phyloP scores from a whole-genome alignment of 2,329 filamentous ascomycete species.

The Clarireedia paspali region DNA sequence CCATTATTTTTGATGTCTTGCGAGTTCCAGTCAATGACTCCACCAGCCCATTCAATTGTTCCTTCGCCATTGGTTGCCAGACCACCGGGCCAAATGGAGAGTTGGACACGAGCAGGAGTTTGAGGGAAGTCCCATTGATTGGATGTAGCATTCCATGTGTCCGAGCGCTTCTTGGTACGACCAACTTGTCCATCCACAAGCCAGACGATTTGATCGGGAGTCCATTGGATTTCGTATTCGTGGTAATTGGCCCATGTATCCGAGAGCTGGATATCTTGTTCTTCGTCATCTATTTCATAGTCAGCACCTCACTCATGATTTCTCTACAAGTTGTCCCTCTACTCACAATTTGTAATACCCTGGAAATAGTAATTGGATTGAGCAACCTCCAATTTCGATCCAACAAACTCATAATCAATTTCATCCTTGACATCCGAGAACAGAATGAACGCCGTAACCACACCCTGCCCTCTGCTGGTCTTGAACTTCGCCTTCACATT shows the following conservation, averaged over 20 bases:
- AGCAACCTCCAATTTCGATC: slow-evolving; percentile 64
- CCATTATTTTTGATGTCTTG: slow-evolving; percentile 72
- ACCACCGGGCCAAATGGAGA: slow-evolving; percentile 95
- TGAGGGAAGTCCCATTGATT: slow-evolving; percentile 85
- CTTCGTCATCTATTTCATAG: slow-evolving; percentile 58
- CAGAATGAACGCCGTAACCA: slow-evolving; percentile 95
- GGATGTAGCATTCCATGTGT: slow-evolving; percentile 79
- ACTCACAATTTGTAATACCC: slow-evolving; percentile 81
- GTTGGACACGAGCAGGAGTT: slow-evolving; percentile 81
- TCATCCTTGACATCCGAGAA: slow-evolving; percentile 96
- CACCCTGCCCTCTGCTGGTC: slow-evolving; percentile 76
- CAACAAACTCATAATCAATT: slow-evolving; percentile 95
- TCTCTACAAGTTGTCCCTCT: neutral
- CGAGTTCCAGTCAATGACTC: slow-evolving; percentile 78
- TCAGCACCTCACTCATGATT: slow-evolving; percentile 16
- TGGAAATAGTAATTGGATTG: slow-evolving; percentile 98
- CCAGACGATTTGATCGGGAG: slow-evolving; percentile 80
- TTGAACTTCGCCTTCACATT: slow-evolving; percentile 80
- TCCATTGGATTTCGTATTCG: slow-evolving; percentile 91
- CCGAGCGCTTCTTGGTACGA: slow-evolving; percentile 64
- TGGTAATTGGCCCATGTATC: slow-evolving; percentile 76
- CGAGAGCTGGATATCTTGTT: slow-evolving; percentile 57
- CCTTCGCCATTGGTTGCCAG: slow-evolving; percentile 69
- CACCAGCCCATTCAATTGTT: slow-evolving; percentile 87
- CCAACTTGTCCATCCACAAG: slow-evolving; percentile 71